Conservation (phyloP, 495 filamentous ascomycete species). For the Podospora australis region DNA sequence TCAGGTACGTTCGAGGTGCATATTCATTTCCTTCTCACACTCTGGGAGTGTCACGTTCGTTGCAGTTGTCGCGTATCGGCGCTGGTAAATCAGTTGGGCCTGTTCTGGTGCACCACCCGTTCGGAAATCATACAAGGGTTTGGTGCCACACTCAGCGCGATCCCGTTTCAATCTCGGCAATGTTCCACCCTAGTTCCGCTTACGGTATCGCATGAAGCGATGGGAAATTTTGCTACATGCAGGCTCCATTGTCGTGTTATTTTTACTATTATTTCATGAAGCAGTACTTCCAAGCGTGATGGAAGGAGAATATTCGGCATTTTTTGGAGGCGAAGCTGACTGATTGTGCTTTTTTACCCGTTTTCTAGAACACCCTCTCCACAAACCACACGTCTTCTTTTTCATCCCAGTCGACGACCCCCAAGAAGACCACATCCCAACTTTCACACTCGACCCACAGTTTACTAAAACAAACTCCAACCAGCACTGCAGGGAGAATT, state of each 20-base stretch:
- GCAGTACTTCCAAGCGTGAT: no score
- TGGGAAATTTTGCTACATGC: conserved; percentile 24
- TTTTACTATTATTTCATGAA: conserved; percentile 20
- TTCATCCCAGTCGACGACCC: not conserved
- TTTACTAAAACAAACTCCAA: no score
- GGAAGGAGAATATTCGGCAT: no score
- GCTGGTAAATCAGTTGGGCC: conserved; percentile 15
- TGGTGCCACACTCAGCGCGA: conserved; percentile 20
- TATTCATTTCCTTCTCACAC: not conserved
- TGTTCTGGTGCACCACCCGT: conserved; percentile 14
- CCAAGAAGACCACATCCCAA: not conserved
- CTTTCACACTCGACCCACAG: no score
- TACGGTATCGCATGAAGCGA: conserved; percentile 29
- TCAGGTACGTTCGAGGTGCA: conserved; percentile 3
- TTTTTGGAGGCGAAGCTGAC: no score
- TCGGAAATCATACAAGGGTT: conserved; percentile 22
- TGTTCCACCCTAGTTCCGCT: conserved; percentile 35
- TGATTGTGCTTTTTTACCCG: not conserved
- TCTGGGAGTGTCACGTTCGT: not conserved
- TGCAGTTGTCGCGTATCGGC: conserved; percentile 6
- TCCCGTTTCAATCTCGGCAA: conserved; percentile 39
- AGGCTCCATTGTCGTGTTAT: conserved; percentile 12
- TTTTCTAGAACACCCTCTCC: conserved; percentile 3
- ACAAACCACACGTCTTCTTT: not conserved
- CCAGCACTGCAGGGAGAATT: no score